Base-by-base conservation (phyloP, 106 monocot genomes). In the Dendrobium chrysotoxum region DNA sequence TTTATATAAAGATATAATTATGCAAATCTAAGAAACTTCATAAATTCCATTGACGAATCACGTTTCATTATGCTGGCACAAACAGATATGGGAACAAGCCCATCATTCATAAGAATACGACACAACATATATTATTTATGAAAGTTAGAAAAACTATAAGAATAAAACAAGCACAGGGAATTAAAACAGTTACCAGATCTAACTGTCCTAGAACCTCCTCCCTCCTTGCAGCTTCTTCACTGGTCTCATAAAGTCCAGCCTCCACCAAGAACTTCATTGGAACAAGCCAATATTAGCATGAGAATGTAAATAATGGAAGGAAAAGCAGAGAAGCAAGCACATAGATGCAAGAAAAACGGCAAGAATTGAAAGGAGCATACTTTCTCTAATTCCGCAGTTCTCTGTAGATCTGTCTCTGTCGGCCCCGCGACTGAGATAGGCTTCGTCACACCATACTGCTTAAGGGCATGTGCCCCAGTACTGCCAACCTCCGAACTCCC, bases 181-280 rank as follows among this genome's bases (percentile, higher is more conserved):
- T 57, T 1, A 25, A 23, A 77, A 28, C 50, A 79, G 8, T 83
- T 84, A 93, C 97, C 90, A 83, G 81, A 80, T 84, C 92, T 38
- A 97, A 91, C 81, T 92, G 86, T 17, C 85, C 77, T 23, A 97
- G 82, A 30, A 97, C 94, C 68, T 94, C 88, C 78, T 91, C 88
- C 75, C 97, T 87, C 84, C 75, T 87, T 13, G 75, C 53, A 79
- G 85, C 81, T 80, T 92, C 92, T 40, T 94, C 94, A 71, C 78
- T 74, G 83, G 88, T 92, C 83, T 94, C 97, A 77, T 92, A 92
- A 7, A 97, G 91, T 2, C 88, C 97, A 55, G 92, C 86, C 40
- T 89, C 89, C 35, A 84, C 85, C 83, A 97, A 91, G 75, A 92
- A 88, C 97, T 93, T 79, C 16, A 50, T 80, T 9, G 11, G 16